phyloP scores from a whole-genome alignment of 2,329 filamentous ascomycete species.

The Colletotrichum sp. region DNA sequence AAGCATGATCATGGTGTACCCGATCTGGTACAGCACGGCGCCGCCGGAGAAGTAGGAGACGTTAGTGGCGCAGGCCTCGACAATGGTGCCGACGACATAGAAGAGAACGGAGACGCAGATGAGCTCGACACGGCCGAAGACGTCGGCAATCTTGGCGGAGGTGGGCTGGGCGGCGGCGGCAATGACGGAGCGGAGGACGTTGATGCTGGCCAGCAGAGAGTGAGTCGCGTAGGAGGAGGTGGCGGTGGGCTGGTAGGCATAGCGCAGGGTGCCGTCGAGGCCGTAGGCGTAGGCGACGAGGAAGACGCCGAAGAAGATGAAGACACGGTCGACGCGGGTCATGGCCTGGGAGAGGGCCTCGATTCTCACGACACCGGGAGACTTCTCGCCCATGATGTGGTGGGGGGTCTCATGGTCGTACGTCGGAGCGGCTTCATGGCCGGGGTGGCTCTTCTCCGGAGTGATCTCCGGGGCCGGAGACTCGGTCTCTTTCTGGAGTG shows the following conservation, averaged over 20 bases:
- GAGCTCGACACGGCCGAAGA: conserved; percentile 67
- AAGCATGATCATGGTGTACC: conserved; percentile 66
- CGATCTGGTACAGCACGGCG: conserved; percentile 66
- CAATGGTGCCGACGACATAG: conserved; percentile 61
- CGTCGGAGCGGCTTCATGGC: neutral
- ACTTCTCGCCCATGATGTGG: conserved; percentile 34
- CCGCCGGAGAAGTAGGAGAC: conserved; percentile 61
- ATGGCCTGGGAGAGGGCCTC: conserved; percentile 61
- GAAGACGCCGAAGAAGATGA: conserved; percentile 67
- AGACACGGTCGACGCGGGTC: conserved; percentile 54
- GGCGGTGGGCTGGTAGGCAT: conserved; percentile 60
- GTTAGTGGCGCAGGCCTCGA: conserved; percentile 57
- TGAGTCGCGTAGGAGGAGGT: conserved; percentile 55
- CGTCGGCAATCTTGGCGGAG: conserved; percentile 65
- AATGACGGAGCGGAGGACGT: conserved; percentile 62
- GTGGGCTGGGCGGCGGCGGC: conserved; percentile 63
- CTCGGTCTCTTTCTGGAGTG: neutral
- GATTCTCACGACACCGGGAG: conserved; percentile 63
- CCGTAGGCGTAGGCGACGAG: conserved; percentile 69
- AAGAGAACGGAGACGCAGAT: conserved; percentile 64
- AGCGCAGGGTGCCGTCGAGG: conserved; percentile 62
- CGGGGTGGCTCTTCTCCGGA: neutral
- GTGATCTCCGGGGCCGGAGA: neutral
- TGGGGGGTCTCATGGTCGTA: neutral
- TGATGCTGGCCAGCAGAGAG: conserved; percentile 62